A percentile compares a stretch with the other conserved stretches of the same genome.
Conservation (phyloP, 2,329 filamentous ascomycete species). For the Cladosporium colombiae region DNA sequence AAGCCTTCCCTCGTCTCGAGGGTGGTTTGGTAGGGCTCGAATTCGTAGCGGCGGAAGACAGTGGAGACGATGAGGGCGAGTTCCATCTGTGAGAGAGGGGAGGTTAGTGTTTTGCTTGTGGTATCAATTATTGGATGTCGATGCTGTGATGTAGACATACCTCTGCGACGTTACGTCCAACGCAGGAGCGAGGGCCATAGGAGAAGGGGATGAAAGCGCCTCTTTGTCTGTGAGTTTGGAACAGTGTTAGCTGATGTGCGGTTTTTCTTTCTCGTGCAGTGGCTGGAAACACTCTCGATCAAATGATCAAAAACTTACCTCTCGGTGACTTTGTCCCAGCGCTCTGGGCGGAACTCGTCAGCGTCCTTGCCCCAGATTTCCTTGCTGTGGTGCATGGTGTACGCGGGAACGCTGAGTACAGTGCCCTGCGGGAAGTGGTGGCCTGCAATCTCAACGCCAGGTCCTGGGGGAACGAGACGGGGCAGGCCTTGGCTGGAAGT, state of each 20-base stretch:
- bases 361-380: constrained; percentile 46
- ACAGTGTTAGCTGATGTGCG: background rate
- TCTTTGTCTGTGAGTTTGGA: constrained; percentile 33
- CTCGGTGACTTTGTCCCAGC: constrained; percentile 43
- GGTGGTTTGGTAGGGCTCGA: constrained; percentile 37
- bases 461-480: constrained; percentile 65
- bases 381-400: constrained; percentile 44
- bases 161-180: constrained; percentile 46
- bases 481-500: constrained; percentile 86
- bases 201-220: constrained; percentile 45
- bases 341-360: constrained; percentile 43
- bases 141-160: too few relatives aligned
- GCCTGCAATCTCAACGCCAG: constrained; percentile 65
- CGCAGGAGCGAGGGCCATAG: constrained; percentile 46
- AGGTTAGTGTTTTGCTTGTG: constrained; percentile 2
- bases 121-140: too few relatives aligned
- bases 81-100: constrained; percentile 36
- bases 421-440: constrained; percentile 64
- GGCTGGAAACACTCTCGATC: background rate
- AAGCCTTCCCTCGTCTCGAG: constrained; percentile 40
- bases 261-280: background rate
- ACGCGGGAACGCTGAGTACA: constrained; percentile 44
- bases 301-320: constrained; percentile 15
- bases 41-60: constrained; percentile 39
- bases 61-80: constrained; percentile 42